Conservation (phyloP, 192 early-diverging fungal species). For the Backusella liffmaniae region DNA sequence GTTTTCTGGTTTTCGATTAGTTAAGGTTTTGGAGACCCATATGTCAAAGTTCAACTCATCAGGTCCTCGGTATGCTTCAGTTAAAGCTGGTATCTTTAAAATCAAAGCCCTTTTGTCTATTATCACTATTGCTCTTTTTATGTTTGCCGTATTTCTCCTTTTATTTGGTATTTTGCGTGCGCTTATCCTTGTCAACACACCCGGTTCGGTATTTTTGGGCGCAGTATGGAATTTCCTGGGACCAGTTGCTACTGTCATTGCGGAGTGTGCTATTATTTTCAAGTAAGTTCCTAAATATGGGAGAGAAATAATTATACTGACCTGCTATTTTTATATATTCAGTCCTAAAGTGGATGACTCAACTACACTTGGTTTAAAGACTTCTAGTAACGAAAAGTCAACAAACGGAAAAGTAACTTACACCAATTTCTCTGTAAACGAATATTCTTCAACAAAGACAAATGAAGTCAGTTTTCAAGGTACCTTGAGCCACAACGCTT, state of each 20-base stretch:
- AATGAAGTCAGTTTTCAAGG: conserved; percentile 11
- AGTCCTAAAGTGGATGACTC: conserved; percentile 11
- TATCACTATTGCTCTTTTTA: conserved; percentile 11
- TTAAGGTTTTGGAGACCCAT: conserved; percentile 16
- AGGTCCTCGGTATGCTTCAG: conserved; percentile 19
- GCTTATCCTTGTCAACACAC: conserved; percentile 9
- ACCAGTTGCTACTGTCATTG: conserved; percentile 10
- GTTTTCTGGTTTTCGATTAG: conserved; percentile 20
- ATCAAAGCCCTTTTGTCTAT: conserved; percentile 23
- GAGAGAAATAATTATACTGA: not conserved
- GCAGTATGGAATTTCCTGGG: conserved; percentile 30
- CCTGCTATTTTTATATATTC: not conserved
- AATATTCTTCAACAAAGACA: not conserved
- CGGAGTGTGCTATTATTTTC: conserved; percentile 25
- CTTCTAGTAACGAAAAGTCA: conserved; percentile 10
- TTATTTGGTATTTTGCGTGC: conserved; percentile 28
- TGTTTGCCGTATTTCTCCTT: conserved; percentile 28
- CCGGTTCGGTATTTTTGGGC: conserved; percentile 16
- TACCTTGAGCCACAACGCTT: conserved; percentile 21
- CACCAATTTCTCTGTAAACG: not conserved
- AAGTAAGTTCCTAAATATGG: conserved; percentile 15
- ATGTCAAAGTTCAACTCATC: conserved; percentile 12
- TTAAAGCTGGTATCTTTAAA: conserved; percentile 28
- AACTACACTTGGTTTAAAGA: conserved; percentile 10
- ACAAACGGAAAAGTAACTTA: not conserved